Evolutionary conservation across 2,329 filamentous ascomycete species (phyloP), one percentile per base, ranked within the genome.

Genomic region (Emydomyces testavorans): DNA sequence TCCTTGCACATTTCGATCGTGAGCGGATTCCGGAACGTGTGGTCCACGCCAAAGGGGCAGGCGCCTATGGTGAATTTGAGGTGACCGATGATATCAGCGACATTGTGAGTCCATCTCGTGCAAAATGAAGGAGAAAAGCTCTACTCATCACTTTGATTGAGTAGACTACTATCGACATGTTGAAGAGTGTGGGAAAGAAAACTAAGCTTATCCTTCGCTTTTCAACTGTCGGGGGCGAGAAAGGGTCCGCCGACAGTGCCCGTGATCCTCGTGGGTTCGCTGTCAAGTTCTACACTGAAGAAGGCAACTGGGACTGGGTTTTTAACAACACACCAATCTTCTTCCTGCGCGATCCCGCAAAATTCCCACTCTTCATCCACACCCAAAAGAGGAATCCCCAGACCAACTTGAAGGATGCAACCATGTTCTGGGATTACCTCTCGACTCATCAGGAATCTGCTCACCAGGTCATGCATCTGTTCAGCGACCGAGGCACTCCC

Each of bases 181-280:
- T 73, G 53, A 74, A 69, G 57, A 69, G 75, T 49, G 71, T 77
- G 46, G 83, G 82, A 56, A 85, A 85, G 69, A 77, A 77, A 62
- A 85, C 81, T 40, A 77, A 80, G 13, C 64, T 81, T 52, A 73
- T 81, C 1, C 73, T 76, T 36, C 78, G 84, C 3, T 86, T 88
- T 65, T 86, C 82, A 0, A 88, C 83, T 1, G 83, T 87, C 3
- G 82, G 82, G 60, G 82, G 82, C 51, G 82, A 86, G 63, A 78
- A 77, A 50, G 82, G 82, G 5, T 84, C 79, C 3, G 73, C 82
- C 49, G 83, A 87, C 58, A 79, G 77, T 54, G 82, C 80, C 26
- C 77, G 83, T 50, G 83, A 88, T 55, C 82, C 82, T 7, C 72
- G 82, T 57, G 83, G 83, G 0, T 86, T 87, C 57, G 74, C 80